These are phyloP conservation scores for Paecilomyces sp. DNA, from an alignment of 2,329 filamentous ascomycete species.

Conservation along the genomic window DNA sequence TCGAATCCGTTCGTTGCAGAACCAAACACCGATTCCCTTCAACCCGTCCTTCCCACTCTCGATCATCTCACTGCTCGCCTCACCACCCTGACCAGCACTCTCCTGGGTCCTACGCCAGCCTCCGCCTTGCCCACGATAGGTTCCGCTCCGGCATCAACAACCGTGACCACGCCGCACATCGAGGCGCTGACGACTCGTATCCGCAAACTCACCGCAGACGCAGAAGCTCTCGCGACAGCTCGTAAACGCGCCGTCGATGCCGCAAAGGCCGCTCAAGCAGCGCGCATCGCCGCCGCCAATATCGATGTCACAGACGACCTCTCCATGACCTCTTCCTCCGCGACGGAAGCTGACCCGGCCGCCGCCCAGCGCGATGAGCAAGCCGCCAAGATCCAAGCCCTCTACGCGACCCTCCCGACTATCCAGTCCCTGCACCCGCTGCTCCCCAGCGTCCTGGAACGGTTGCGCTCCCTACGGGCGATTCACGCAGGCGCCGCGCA, in stretches of 20 bases:
- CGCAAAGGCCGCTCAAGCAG: conserved; percentile 34
- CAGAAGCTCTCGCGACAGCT: conserved; percentile 35
- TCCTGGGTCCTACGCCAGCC: conserved; percentile 28
- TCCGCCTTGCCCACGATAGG: conserved; percentile 15
- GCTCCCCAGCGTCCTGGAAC: conserved; percentile 76
- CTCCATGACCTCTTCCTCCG: conserved; percentile 18
- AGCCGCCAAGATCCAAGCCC: conserved; percentile 77
- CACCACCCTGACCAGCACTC: conserved; percentile 55
- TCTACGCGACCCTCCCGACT: conserved; percentile 81
- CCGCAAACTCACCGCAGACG: conserved; percentile 37
- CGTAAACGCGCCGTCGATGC: conserved; percentile 37
- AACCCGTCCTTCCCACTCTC: conserved; percentile 75
- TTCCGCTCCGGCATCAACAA: conserved; percentile 13
- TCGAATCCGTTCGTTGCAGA: conserved; percentile 47
- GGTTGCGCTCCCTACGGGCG: conserved; percentile 71
- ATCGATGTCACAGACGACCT: conserved; percentile 20
- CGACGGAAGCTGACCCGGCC: conserved; percentile 50
- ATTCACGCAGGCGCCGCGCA: conserved; percentile 83
- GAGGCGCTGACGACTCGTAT: conserved; percentile 37
- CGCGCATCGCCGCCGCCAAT: conserved; percentile 25
- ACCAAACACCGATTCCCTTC: conserved; percentile 44
- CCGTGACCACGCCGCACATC: conserved; percentile 33
- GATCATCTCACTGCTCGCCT: conserved; percentile 76
- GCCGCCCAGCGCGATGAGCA: conserved; percentile 54
- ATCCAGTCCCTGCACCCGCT: conserved; percentile 82